Evolutionary conservation across 805 yeast genomes (phyloP).

Genomic region (Schizosaccharomyces lindneri): DNA sequence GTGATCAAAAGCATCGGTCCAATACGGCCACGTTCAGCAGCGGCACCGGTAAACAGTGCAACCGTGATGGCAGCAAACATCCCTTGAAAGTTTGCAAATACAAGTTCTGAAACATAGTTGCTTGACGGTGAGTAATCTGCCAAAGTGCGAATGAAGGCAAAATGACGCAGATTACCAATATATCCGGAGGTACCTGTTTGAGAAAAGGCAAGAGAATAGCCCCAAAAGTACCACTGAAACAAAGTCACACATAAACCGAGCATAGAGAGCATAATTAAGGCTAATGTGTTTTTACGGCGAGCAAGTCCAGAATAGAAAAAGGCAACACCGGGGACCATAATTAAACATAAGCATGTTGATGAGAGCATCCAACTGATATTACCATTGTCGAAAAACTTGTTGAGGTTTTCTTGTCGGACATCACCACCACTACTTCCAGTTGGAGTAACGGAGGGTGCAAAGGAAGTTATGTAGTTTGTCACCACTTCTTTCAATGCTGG

Average conservation of each 20-base stretch:
- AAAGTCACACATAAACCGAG: constrained; percentile 41
- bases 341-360: constrained; percentile 65
- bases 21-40: constrained; percentile 79
- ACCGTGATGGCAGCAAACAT: constrained; percentile 81
- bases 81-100: constrained; percentile 68
- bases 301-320: constrained; percentile 77
- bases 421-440: constrained; percentile 45
- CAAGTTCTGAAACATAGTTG: constrained; percentile 47
- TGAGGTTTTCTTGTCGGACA: constrained; percentile 36
- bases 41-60: constrained; percentile 77
- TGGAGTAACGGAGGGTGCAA: constrained; percentile 4
- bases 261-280: constrained; percentile 79
- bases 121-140: constrained; percentile 19
- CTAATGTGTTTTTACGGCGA: constrained; percentile 85
- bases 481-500: too few species aligned
- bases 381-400: constrained; percentile 25
- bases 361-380: constrained; percentile 68
- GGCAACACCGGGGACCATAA: constrained; percentile 87
- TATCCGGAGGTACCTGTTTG: constrained; percentile 55
- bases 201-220: constrained; percentile 78
- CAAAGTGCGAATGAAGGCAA: constrained; percentile 56
- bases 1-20: constrained; percentile 61
- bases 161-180: constrained; percentile 64
- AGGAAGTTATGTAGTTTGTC: neutral
- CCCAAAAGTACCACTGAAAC: constrained; percentile 88